Conservation (phyloP, 169 alveolate genomes). For the Plasmodium gonderi region DNA sequence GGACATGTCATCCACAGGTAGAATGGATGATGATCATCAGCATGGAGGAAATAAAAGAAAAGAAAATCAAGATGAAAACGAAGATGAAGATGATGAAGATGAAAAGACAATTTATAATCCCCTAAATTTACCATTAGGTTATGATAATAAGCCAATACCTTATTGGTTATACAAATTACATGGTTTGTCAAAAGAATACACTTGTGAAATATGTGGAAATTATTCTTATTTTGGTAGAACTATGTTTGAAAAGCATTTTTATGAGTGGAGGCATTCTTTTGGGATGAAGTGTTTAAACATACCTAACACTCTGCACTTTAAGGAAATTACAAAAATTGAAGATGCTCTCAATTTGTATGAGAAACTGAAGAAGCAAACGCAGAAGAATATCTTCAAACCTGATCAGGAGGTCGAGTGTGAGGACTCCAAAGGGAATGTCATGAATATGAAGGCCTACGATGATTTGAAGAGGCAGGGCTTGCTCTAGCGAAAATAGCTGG, state of each 20-base stretch:
- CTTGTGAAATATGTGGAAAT: conserved; percentile 99
- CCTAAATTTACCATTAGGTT: conserved; percentile 97
- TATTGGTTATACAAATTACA: conserved; percentile 99
- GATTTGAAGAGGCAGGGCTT: conserved; percentile 95
- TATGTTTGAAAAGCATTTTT: conserved; percentile 98
- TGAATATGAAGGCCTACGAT: conserved; percentile 92
- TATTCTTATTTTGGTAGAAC: conserved; percentile 99
- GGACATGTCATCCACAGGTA: conserved; percentile 62
- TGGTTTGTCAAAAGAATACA: conserved; percentile 98
- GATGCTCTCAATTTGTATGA: conserved; percentile 94
- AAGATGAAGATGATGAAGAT: conserved; percentile 90
- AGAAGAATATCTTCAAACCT: conserved; percentile 89
- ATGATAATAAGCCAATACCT: conserved; percentile 99
- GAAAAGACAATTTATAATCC: conserved; percentile 97
- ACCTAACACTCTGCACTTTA: conserved; percentile 99
- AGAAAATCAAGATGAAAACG: conserved; percentile 76
- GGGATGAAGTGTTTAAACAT: conserved; percentile 99
- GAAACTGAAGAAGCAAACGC: conserved; percentile 92
- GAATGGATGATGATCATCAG: conserved; percentile 78
- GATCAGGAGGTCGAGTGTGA: conserved; percentile 97
- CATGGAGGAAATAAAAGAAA: conserved; percentile 87
- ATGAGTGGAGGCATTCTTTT: conserved; percentile 99
- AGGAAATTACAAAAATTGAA: conserved; percentile 85
- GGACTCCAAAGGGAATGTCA: conserved; percentile 97
- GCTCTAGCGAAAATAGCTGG: conserved; percentile 78